Evolutionary conservation across 164 flowering plant species (phyloP).

Genomic region (Magnolia sinica): DNA sequence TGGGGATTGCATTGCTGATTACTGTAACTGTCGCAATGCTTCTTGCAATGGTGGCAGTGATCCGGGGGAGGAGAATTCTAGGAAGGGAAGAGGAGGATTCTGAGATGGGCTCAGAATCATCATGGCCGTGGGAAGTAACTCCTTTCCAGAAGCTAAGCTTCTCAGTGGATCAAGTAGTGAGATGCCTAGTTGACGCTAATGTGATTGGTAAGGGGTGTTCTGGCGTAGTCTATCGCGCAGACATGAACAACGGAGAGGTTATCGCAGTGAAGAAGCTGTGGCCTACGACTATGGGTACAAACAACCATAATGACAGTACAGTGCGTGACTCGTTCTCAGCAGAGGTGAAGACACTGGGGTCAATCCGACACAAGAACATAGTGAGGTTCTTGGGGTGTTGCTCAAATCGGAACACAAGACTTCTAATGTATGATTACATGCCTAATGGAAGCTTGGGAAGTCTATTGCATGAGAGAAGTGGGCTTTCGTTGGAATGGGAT

Average conservation of each 20-base stretch:
- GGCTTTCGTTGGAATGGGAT: constrained; percentile 62
- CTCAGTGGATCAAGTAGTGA: constrained; percentile 53
- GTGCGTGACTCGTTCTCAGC: constrained; percentile 71
- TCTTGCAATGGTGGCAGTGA: constrained; percentile 50
- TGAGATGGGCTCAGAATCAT: constrained; percentile 49
- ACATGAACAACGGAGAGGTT: constrained; percentile 59
- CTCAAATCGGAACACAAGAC: constrained; percentile 55
- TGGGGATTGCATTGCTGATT: constrained; percentile 57
- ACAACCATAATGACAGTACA: constrained; percentile 16
- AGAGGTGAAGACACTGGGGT: constrained; percentile 69
- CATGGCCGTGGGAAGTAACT: constrained; percentile 74
- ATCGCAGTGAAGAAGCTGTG: constrained; percentile 86
- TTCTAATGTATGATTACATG: constrained; percentile 85
- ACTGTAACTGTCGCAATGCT: constrained; percentile 50
- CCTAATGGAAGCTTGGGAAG: constrained; percentile 83
- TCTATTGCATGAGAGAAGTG: constrained; percentile 56
- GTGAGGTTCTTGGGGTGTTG: constrained; percentile 79
- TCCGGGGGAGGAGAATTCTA: constrained; percentile 39
- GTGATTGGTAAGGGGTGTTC: constrained; percentile 84
- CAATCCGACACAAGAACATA: constrained; percentile 82
- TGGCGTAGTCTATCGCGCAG: constrained; percentile 74
- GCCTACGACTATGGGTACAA: constrained; percentile 42
- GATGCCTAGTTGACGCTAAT: constrained; percentile 58
- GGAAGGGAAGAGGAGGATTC: constrained; percentile 48
- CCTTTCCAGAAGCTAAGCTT: constrained; percentile 80